Percentiles rank a stretch among this genome's conserved stretches.
These are phyloP conservation scores for Apophysomyces ossiformis DNA, from an alignment of 371 early-diverging fungal species.

Conservation along the genomic window DNA sequence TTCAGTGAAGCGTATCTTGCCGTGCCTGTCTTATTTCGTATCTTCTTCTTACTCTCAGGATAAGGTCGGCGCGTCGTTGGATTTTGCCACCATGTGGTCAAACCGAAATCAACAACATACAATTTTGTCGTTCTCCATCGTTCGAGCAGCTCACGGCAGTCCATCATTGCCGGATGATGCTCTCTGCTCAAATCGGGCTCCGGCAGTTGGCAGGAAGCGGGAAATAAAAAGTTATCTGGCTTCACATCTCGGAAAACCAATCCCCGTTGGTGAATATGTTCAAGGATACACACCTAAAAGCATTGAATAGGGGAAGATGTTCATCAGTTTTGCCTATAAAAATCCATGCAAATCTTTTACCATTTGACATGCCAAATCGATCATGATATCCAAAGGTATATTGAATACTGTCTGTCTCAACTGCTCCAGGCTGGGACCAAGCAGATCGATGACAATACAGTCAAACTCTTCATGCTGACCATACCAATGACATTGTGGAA, in stretches of 20 bases:
- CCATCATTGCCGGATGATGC: conserved; percentile 13
- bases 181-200: conserved; percentile 30
- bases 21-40: conserved; percentile 62
- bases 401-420: conserved; percentile 54
- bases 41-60: conserved; percentile 46
- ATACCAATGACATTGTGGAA: conserved; percentile 88
- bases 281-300: conserved; percentile 89
- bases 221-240: conserved; percentile 97
- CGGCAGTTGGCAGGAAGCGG: conserved; percentile 35
- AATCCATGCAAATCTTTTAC: conserved; percentile 31
- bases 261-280: conserved; percentile 77
- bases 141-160: conserved; percentile 33
- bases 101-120: conserved; percentile 62
- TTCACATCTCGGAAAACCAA: conserved; percentile 72
- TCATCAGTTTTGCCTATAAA: background rate
- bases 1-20: conserved; percentile 69
- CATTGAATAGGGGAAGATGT: background rate
- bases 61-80: conserved; percentile 46
- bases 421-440: conserved; percentile 96
- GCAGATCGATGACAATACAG: conserved; percentile 93
- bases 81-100: conserved; percentile 56
- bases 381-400: conserved; percentile 54
- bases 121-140: conserved; percentile 38
- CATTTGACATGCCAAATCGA: conserved; percentile 62
- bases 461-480: conserved; percentile 91